A percentile compares a stretch with the other conserved stretches of the same genome.
Conservation (phyloP, 73 alveolate genomes). For the Tetrahymena borealis region DNA sequence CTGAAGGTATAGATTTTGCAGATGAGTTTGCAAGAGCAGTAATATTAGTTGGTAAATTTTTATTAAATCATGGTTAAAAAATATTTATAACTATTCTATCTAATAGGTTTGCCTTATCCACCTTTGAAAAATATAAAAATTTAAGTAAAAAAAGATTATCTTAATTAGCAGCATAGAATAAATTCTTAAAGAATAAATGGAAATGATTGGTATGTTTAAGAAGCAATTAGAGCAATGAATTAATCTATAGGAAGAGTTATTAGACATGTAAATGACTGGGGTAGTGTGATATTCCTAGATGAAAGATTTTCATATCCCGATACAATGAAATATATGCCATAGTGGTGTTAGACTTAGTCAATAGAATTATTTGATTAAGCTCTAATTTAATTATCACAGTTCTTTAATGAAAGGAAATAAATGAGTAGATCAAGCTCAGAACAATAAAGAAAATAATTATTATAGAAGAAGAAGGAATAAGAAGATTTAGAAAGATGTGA, state of each 20-base stretch:
- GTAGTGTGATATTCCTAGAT: conserved; percentile 23
- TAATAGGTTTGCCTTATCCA: conserved; percentile 83
- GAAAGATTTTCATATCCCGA: neutral
- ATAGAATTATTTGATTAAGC: neutral
- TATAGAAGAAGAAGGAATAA: neutral
- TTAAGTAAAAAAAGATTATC: conserved; percentile 70
- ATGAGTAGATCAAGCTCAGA: neutral
- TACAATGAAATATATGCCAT: neutral
- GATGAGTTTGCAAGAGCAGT: conserved; percentile 89
- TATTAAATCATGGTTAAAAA: neutral
- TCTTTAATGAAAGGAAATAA: neutral
- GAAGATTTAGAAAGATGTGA: neutral
- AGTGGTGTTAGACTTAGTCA: neutral
- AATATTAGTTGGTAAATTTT: conserved; percentile 61
- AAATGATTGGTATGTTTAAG: conserved; percentile 83
- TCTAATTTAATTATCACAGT: neutral
- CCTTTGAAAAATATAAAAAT: conserved; percentile 79
- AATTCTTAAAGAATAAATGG: conserved; percentile 63
- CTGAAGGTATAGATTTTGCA: conserved; percentile 94
- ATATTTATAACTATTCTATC: neutral
- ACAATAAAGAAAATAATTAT: neutral
- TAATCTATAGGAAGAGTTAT: conserved; percentile 96
- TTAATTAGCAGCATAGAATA: conserved; percentile 51
- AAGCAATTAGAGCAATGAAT: conserved; percentile 85
- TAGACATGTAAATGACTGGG: conserved; percentile 91